Evolutionary conservation across 139 green algal genomes (phyloP).

Genomic region (Medakamo hakoo): DNA sequence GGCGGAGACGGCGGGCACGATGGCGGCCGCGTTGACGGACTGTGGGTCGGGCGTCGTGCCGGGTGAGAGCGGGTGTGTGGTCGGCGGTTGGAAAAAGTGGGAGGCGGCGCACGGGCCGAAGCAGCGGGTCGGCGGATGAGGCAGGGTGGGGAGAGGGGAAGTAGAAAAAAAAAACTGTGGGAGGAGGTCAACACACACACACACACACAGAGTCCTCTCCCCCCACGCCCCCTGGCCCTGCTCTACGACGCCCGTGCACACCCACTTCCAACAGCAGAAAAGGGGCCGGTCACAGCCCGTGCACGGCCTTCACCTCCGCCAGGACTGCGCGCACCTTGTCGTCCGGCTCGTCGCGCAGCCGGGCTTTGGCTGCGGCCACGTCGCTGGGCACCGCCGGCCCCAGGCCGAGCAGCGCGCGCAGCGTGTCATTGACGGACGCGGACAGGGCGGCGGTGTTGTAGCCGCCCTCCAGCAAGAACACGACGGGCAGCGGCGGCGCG

Average conservation of each 20-base stretch:
- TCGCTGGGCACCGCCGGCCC: constrained; percentile 9
- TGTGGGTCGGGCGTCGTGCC: neutral
- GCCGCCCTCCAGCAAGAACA: constrained; percentile 78
- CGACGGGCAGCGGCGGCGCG: too few relatives aligned
- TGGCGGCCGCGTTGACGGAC: neutral
- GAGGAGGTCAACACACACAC: neutral
- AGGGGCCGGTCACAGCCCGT: constrained; percentile 26
- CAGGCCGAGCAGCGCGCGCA: constrained; percentile 38
- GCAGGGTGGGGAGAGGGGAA: neutral
- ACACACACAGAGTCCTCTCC: neutral
- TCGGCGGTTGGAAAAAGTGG: too few relatives aligned
- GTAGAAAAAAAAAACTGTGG: neutral
- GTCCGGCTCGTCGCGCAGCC: constrained; percentile 27
- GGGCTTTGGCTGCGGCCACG: constrained; percentile 16
- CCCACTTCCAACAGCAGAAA: too few relatives aligned
- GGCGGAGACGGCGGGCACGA: neutral
- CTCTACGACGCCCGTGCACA: too few relatives aligned
- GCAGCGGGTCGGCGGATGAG: neutral
- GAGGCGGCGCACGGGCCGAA: neutral
- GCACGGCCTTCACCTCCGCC: constrained; percentile 15
- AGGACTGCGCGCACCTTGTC: constrained; percentile 26
- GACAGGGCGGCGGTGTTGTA: constrained; percentile 48
- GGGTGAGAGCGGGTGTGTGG: too few relatives aligned
- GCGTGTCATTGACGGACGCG: constrained; percentile 52
- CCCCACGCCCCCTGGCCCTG: constrained; percentile 7